These are phyloP conservation scores for Hypsizygus marmoreus DNA, from an alignment of 768 basidiomycete genomes.

Conservation along the genomic window DNA sequence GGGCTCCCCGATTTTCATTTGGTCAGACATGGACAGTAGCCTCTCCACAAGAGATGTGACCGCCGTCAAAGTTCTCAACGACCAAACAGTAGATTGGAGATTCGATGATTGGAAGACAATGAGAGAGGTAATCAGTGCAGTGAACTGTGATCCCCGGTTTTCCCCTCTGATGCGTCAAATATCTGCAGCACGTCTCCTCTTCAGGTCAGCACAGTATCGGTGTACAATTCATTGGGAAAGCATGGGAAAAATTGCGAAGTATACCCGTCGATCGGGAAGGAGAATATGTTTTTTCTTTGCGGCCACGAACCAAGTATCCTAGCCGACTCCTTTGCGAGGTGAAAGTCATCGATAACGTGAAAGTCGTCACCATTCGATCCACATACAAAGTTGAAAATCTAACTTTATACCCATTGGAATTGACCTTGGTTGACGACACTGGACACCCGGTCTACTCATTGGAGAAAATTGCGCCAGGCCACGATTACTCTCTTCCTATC, in stretches of 20 bases:
- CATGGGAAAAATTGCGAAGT: constrained; percentile 87
- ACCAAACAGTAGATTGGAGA: constrained; percentile 87
- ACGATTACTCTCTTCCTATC: constrained; percentile 87
- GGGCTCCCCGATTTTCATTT: constrained; percentile 80
- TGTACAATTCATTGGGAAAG: constrained; percentile 78
- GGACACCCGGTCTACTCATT: constrained; percentile 81
- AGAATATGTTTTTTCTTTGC: constrained; percentile 84
- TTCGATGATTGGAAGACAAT: constrained; percentile 96
- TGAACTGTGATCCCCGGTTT: too few species aligned
- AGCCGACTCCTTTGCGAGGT: constrained; percentile 89
- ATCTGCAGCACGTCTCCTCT: constrained; percentile 56
- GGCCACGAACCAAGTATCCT: constrained; percentile 73
- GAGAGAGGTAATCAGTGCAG: constrained; percentile 79
- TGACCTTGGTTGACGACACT: constrained; percentile 83
- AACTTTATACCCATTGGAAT: constrained; percentile 89
- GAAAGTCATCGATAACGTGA: constrained; percentile 87
- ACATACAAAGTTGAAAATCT: constrained; percentile 90
- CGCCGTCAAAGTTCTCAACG: constrained; percentile 66
- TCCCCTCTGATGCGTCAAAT: constrained; percentile 2
- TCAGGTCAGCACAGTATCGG: constrained; percentile 84
- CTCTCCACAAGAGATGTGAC: constrained; percentile 46
- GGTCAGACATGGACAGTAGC: constrained; percentile 76
- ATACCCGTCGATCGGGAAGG: constrained; percentile 95
- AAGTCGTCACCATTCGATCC: constrained; percentile 91
- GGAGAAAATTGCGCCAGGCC: constrained; percentile 89